These are phyloP conservation scores for Bacidia gigantensis DNA, from an alignment of 495 filamentous ascomycete genomes.

Conservation along the genomic window DNA sequence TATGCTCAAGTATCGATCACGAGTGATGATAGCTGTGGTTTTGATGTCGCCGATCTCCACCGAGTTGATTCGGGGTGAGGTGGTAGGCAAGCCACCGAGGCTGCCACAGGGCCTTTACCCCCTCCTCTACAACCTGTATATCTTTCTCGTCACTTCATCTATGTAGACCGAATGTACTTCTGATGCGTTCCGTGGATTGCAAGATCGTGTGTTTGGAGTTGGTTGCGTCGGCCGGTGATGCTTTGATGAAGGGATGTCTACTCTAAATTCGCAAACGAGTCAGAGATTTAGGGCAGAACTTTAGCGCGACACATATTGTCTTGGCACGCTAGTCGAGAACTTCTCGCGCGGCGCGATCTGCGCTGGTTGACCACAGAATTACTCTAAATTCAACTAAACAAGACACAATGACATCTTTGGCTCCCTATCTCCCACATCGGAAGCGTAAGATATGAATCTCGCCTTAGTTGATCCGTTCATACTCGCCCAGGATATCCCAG, in stretches of 20 bases:
- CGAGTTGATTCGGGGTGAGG: conserved; percentile 4
- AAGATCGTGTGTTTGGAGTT: neutral
- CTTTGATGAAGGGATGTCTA: neutral
- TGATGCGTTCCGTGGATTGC: neutral
- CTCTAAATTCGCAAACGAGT: neutral
- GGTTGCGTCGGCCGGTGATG: conserved; percentile 5
- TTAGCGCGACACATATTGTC: conserved; percentile 1
- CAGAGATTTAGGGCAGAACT: conserved; percentile 7
- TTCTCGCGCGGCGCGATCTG: neutral
- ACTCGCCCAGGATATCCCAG: conserved; percentile 89
- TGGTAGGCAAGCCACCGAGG: conserved; percentile 10
- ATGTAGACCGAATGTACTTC: too few relatives aligned
- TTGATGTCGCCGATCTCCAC: neutral
- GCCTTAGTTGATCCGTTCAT: conserved; percentile 67
- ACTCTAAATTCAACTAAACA: too few relatives aligned
- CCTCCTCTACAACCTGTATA: conserved; percentile 4
- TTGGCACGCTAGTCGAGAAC: conserved; percentile 3
- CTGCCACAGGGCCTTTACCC: conserved; percentile 9
- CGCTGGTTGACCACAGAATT: too few relatives aligned
- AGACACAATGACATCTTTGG: too few relatives aligned
- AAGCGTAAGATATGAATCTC: conserved; percentile 53
- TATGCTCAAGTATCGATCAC: neutral
- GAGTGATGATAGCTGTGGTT: neutral
- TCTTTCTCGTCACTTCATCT: neutral
- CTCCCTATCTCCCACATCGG: neutral